Conservation (phyloP, 805 yeast species). For the Phaffomyces thermotolerans region DNA sequence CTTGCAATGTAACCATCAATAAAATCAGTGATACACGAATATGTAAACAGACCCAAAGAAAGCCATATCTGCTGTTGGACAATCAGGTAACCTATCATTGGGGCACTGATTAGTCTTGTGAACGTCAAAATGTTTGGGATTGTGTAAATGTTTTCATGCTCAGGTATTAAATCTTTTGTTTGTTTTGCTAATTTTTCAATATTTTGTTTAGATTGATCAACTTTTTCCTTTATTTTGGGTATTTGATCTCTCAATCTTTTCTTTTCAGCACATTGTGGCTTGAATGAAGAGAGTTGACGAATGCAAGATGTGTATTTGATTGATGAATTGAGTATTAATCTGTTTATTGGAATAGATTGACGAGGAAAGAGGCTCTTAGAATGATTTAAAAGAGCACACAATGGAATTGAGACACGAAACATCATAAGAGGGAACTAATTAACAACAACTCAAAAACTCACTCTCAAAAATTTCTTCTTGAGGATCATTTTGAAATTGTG, state of each 20-base stretch:
- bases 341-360: not conserved
- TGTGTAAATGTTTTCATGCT: slow-evolving; percentile 63
- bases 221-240: slow-evolving; percentile 4
- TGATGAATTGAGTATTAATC: not conserved
- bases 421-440: not conserved
- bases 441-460: not conserved
- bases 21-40: slow-evolving; percentile 86
- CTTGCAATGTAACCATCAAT: slow-evolving; percentile 92
- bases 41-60: slow-evolving; percentile 70
- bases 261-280: not conserved
- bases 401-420: not conserved
- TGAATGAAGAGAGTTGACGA: not conserved
- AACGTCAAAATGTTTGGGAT: slow-evolving; percentile 82
- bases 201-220: slow-evolving; percentile 18
- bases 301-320: too few species aligned
- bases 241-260: slow-evolving; percentile 5
- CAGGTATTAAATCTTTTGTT: slow-evolving; percentile 25
- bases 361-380: not conserved
- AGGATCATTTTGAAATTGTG: not conserved
- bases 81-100: slow-evolving; percentile 75
- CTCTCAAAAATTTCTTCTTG: not conserved
- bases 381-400: not conserved
- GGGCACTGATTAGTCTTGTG: slow-evolving; percentile 75
- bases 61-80: slow-evolving; percentile 51
- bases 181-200: slow-evolving; percentile 26